Conservation (phyloP, 148 eudicot species). For the Tetragonia tetragonoides region DNA sequence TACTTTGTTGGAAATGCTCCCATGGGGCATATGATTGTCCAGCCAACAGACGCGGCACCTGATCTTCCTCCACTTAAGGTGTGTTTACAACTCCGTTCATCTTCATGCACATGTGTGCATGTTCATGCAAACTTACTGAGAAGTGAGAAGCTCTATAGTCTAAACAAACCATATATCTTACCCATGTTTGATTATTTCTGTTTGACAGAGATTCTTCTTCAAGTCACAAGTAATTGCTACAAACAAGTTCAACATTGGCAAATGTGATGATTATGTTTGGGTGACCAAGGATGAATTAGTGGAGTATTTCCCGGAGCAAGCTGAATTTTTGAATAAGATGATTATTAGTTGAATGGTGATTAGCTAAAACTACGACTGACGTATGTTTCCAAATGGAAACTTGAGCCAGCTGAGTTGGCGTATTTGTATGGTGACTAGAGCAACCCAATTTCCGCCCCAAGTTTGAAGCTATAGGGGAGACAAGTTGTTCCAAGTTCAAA, state of each 20-base stretch:
- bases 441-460: not conserved
- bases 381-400: not conserved
- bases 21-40: constrained; percentile 67
- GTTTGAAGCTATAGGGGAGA: not conserved
- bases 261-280: constrained; percentile 80
- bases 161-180: not conserved
- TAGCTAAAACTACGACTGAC: not conserved
- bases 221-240: constrained; percentile 87
- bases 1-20: constrained; percentile 97
- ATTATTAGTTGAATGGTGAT: constrained; percentile 56
- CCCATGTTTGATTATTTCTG: not conserved
- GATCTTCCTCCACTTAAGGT: constrained; percentile 55
- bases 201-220: constrained; percentile 74
- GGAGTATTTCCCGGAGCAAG: constrained; percentile 82
- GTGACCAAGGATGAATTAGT: constrained; percentile 82
- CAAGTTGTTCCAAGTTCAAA: constrained; percentile 6
- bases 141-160: not conserved
- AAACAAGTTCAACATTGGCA: constrained; percentile 50
- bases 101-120: not conserved
- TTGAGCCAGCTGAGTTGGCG: not conserved
- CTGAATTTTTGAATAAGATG: constrained; percentile 69
- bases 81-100: constrained; percentile 1
- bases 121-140: not conserved
- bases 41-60: constrained; percentile 41
- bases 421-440: not conserved